Percentiles rank a stretch among this genome's conserved stretches.
phyloP scores from a whole-genome alignment of 1,284 basidiomycete species.

The Malassezia sympodialis region DNA sequence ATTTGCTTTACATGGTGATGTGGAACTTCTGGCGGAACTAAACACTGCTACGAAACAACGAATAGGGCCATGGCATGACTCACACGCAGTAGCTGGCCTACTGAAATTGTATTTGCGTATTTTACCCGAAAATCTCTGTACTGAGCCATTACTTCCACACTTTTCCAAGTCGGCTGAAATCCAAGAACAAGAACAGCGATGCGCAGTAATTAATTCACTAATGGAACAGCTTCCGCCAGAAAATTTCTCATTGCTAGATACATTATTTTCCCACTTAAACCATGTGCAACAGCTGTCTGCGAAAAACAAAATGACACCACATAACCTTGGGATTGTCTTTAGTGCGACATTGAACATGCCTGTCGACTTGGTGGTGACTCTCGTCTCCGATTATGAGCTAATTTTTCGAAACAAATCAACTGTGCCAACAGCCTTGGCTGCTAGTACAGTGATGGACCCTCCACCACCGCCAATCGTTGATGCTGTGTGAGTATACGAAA shows the following conservation, averaged over 20 bases:
- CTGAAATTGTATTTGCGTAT: conserved; percentile 43
- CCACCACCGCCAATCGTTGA: neutral
- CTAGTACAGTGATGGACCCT: neutral
- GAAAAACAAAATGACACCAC: conserved; percentile 96
- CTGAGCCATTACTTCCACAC: conserved; percentile 5
- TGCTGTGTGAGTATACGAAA: neutral
- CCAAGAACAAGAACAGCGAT: conserved; percentile 71
- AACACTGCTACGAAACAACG: neutral
- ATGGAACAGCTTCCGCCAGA: conserved; percentile 76
- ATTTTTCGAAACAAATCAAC: neutral
- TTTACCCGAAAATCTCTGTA: conserved; percentile 38
- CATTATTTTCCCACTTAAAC: conserved; percentile 87
- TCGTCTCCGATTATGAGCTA: neutral
- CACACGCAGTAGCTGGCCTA: conserved; percentile 40
- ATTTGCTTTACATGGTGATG: conserved; percentile 62
- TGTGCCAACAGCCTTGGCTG: neutral
- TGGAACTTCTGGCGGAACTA: conserved; percentile 31
- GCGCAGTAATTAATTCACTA: conserved; percentile 65
- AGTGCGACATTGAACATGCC: conserved; percentile 39
- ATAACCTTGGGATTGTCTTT: conserved; percentile 92
- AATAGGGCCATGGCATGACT: conserved; percentile 17
- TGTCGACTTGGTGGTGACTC: neutral
- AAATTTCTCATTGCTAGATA: conserved; percentile 86
- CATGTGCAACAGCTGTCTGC: conserved; percentile 80
- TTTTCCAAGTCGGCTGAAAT: conserved; percentile 55